phyloP scores from a whole-genome alignment of 2,329 filamentous ascomycete species.

The Trichocomaceae sp. region DNA sequence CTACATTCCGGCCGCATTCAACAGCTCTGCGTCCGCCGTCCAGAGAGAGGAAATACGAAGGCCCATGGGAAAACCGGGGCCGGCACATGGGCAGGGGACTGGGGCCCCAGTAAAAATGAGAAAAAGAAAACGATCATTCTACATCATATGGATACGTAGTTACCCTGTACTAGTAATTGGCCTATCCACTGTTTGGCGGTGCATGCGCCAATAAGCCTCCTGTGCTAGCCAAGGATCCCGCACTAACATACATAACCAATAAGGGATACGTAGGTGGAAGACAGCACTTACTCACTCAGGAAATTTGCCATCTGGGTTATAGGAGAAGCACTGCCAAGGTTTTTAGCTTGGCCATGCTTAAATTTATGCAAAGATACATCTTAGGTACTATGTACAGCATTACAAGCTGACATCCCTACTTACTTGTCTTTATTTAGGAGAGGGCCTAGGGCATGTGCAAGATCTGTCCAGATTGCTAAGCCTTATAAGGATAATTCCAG shows the following conservation, averaged over 20 bases:
- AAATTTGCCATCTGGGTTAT: background rate
- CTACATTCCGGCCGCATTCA: conserved; percentile 5
- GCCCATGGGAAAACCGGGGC: conserved; percentile 7
- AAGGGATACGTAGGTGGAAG: background rate
- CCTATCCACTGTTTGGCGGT: background rate
- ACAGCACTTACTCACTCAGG: too few species aligned
- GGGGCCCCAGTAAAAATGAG: conserved; percentile 3
- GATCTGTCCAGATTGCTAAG: too few species aligned
- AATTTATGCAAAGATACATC: too few species aligned
- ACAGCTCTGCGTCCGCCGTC: conserved; percentile 5
- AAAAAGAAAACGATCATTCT: background rate
- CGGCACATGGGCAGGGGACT: conserved; percentile 10
- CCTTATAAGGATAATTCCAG: too few species aligned
- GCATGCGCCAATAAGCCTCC: background rate
- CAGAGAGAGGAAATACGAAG: background rate
- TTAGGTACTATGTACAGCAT: too few species aligned
- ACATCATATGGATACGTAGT: background rate
- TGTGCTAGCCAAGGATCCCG: background rate
- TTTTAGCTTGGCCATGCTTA: too few species aligned
- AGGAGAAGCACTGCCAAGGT: too few species aligned
- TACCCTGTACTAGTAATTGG: background rate
- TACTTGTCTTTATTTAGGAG: too few species aligned
- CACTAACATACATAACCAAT: background rate
- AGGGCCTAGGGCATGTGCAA: too few species aligned
- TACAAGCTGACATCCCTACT: too few species aligned